These are phyloP conservation scores for Oryza brachyantha DNA, from an alignment of 176 grass and related monocot genomes.

Conservation along the genomic window DNA sequence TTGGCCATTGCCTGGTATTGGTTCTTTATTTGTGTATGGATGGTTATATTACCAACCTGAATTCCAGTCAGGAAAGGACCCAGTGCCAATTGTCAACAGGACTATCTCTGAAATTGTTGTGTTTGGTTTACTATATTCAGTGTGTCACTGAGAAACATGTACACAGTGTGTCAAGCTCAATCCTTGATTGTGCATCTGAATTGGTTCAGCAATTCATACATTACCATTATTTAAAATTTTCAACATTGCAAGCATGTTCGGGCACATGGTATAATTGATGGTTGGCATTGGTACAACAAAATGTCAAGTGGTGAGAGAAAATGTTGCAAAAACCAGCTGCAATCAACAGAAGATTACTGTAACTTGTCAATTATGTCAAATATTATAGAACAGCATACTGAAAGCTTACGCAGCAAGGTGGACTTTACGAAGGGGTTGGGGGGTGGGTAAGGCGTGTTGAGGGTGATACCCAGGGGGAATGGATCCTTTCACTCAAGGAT, in stretches of 20 bases:
- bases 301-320: background rate
- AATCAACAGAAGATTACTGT: background rate
- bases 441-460: background rate
- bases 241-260: background rate
- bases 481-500: background rate
- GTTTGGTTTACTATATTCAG: background rate
- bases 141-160: background rate
- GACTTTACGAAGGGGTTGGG: too few relatives aligned
- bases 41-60: background rate
- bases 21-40: background rate
- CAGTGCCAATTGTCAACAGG: background rate
- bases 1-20: background rate
- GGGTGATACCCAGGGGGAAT: background rate
- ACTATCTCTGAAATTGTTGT: conserved; percentile 2
- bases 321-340: background rate
- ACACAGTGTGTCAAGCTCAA: background rate
- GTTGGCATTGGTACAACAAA: background rate
- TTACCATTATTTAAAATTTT: background rate
- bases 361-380: background rate
- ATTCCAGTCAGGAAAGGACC: background rate
- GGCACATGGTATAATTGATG: background rate
- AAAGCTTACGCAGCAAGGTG: background rate
- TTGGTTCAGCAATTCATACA: background rate
- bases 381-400: background rate
- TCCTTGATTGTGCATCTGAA: background rate